Conservation (phyloP, 139 green algal species). For the Auxenochlorella pyrenoidosa region DNA sequence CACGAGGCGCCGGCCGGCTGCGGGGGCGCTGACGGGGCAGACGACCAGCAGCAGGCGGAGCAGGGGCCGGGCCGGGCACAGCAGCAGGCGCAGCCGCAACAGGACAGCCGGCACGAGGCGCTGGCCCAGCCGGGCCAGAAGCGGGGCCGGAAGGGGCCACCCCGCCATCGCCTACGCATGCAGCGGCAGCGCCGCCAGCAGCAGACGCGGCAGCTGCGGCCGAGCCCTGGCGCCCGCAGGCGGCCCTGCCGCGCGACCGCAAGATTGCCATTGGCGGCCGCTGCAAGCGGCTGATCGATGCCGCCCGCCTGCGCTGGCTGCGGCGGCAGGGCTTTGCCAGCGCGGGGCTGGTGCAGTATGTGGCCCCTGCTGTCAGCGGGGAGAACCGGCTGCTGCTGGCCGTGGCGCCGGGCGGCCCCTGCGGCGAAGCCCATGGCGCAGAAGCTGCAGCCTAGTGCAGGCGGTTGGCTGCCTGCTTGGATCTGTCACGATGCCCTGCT, state of each 20-base stretch:
- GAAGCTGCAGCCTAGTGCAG: background rate
- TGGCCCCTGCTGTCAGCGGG: constrained; percentile 52
- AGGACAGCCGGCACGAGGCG: background rate
- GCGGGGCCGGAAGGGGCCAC: background rate
- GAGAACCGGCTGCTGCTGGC: constrained; percentile 72
- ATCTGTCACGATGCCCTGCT: background rate
- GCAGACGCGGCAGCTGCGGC: background rate
- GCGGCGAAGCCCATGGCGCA: background rate
- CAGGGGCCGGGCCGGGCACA: background rate
- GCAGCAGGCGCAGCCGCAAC: background rate
- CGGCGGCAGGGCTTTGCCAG: constrained; percentile 27
- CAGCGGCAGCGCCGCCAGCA: background rate
- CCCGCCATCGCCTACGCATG: background rate
- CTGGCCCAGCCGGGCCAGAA: background rate
- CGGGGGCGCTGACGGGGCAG: background rate
- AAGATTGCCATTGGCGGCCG: constrained; percentile 60
- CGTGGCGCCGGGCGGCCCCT: background rate
- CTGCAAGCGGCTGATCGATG: constrained; percentile 82
- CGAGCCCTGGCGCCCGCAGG: constrained; percentile 30
- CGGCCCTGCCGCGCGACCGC: constrained; percentile 33
- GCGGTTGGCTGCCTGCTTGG: background rate
- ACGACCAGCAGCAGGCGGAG: constrained; percentile 14
- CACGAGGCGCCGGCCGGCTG: constrained; percentile 60
- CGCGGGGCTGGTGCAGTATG: constrained; percentile 54
- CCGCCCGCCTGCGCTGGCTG: constrained; percentile 68